A percentile compares a stretch with the other conserved stretches of the same genome.
phyloP scores from a whole-genome alignment of 495 filamentous ascomycete genomes.

The Penicilliopsis zonata region DNA sequence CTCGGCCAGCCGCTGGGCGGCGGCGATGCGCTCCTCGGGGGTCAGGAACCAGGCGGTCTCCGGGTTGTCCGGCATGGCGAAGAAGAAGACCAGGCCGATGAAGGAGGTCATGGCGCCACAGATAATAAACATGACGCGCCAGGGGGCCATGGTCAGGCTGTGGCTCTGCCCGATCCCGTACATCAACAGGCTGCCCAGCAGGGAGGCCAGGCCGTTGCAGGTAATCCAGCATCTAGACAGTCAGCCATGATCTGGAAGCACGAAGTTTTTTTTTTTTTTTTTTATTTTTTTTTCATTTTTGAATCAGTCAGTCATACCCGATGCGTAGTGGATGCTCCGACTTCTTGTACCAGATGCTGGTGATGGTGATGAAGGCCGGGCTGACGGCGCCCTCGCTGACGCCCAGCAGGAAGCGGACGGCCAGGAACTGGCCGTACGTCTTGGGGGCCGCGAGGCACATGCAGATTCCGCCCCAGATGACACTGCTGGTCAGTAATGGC shows the following conservation, averaged over 20 bases:
- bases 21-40: constrained; percentile 38
- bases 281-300: no score
- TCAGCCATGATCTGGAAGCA: constrained; percentile 3
- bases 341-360: constrained; percentile 30
- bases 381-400: constrained; percentile 37
- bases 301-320: constrained; percentile 6
- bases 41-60: constrained; percentile 47
- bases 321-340: constrained; percentile 38
- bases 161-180: constrained; percentile 40
- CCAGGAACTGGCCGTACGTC: constrained; percentile 32
- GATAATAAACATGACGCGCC: constrained; percentile 35
- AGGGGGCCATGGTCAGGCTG: constrained; percentile 21
- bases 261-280: no score
- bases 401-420: constrained; percentile 37
- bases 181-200: constrained; percentile 40
- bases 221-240: constrained; percentile 31
- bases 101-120: constrained; percentile 38
- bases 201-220: constrained; percentile 42
- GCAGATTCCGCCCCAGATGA: constrained; percentile 33
- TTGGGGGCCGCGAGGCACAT: constrained; percentile 37
- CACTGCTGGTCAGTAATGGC: constrained; percentile 9
- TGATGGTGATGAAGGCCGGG: constrained; percentile 12
- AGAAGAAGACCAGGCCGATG: constrained; percentile 38
- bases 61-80: constrained; percentile 45
- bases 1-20: constrained; percentile 39